phyloP scores from a whole-genome alignment of 495 filamentous ascomycete genomes.

The Neurospora terricola region DNA sequence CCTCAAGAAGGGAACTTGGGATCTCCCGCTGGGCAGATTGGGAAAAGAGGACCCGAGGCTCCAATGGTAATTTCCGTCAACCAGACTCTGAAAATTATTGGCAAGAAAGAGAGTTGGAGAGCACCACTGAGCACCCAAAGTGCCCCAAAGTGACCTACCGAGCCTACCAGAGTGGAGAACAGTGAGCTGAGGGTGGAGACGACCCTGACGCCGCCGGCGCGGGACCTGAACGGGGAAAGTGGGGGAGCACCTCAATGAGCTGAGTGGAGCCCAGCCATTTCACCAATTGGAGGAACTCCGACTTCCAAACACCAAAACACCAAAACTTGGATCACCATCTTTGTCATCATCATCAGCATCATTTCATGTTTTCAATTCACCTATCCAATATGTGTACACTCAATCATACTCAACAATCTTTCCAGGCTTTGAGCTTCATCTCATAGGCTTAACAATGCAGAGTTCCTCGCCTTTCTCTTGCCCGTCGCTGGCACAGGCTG shows the following conservation, averaged over 20 bases:
- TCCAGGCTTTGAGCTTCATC: background rate
- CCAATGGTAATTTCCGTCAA: background rate
- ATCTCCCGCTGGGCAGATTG: background rate
- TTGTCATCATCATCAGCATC: background rate
- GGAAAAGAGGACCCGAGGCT: background rate
- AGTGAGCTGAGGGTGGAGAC: background rate
- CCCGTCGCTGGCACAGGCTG: background rate
- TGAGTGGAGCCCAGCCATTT: background rate
- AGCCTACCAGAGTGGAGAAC: background rate
- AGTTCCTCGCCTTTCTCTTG: background rate
- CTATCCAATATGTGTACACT: background rate
- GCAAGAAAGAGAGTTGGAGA: background rate
- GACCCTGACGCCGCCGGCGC: background rate
- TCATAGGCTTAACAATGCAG: background rate
- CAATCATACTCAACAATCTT: background rate
- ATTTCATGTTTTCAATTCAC: background rate
- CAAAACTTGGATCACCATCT: background rate
- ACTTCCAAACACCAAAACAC: background rate
- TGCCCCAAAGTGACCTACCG: background rate
- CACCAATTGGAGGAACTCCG: background rate
- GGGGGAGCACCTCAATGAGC: background rate
- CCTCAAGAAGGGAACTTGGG: background rate
- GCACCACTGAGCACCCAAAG: background rate
- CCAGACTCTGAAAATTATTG: background rate
- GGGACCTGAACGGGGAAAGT: background rate